phyloP scores from a whole-genome alignment of 1,139 yeast genomes.

The Arxiozyma heterogenica region DNA sequence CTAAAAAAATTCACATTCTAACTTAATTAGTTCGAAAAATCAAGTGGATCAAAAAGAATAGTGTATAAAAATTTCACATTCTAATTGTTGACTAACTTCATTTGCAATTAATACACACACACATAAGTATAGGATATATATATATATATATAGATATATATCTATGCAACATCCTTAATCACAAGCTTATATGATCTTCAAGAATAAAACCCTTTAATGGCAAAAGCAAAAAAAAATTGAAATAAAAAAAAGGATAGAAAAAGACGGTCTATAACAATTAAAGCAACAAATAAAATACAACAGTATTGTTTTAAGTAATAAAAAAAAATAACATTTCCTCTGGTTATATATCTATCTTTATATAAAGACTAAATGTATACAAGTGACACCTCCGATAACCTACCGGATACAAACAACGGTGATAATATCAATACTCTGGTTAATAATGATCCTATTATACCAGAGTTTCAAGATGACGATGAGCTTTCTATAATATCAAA shows the following conservation, averaged over 20 bases:
- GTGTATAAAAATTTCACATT: neutral
- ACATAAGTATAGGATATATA: too few species aligned
- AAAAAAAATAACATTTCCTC: too few species aligned
- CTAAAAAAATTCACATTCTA: neutral
- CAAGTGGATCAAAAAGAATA: too few species aligned
- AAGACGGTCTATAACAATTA: too few species aligned
- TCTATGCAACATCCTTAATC: neutral
- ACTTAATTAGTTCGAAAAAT: neutral
- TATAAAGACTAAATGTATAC: neutral
- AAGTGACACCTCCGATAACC: neutral
- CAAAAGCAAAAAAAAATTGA: too few species aligned
- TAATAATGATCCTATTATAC: neutral
- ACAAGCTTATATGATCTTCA: too few species aligned
- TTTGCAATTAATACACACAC: neutral
- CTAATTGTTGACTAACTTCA: neutral
- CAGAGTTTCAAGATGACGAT: constrained; percentile 3
- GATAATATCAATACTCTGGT: neutral
- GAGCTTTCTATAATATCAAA: constrained; percentile 1
- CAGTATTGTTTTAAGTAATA: neutral
- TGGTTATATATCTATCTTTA: neutral
- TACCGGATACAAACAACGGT: neutral
- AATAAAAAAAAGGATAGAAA: neutral
- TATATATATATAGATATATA: too few species aligned
- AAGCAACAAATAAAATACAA: neutral
- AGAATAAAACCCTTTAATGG: too few species aligned